A percentile compares a stretch with the other conserved stretches of the same genome.
These are phyloP conservation scores for Cyclostephanos tholiformis DNA, from an alignment of 108 stramenopile genomes.

Conservation along the genomic window DNA sequence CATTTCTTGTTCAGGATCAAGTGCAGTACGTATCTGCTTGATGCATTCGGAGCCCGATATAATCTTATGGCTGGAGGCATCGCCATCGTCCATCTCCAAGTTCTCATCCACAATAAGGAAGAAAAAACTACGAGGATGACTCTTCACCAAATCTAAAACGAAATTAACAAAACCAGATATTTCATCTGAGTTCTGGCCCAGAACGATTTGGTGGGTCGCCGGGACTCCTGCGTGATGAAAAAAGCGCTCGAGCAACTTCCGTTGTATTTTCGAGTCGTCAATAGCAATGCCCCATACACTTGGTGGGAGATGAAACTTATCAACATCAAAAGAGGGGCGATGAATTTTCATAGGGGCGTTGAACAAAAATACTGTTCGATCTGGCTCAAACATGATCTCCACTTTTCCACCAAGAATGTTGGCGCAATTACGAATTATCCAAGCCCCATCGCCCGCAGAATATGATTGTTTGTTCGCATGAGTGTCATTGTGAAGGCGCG, in stretches of 20 bases:
- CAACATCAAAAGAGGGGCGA: constrained; percentile 24
- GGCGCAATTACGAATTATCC: constrained; percentile 67
- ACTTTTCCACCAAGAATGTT: constrained; percentile 48
- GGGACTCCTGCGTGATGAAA: constrained; percentile 53
- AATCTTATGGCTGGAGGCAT: constrained; percentile 43
- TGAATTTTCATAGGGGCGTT: constrained; percentile 15
- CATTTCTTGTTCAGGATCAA: constrained; percentile 34
- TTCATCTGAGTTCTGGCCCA: constrained; percentile 56
- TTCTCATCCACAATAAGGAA: constrained; percentile 75
- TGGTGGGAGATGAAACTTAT: constrained; percentile 37
- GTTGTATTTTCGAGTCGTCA: constrained; percentile 66
- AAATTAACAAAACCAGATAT: constrained; percentile 58
- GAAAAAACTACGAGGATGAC: constrained; percentile 54
- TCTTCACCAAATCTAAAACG: constrained; percentile 46
- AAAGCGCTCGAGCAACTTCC: constrained; percentile 55
- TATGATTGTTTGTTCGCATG: constrained; percentile 22
- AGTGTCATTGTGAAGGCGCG: constrained; percentile 40
- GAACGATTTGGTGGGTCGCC: constrained; percentile 36
- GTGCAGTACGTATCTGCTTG: constrained; percentile 17
- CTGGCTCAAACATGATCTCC: constrained; percentile 47
- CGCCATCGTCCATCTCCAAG: constrained; percentile 65
- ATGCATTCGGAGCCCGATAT: constrained; percentile 65
- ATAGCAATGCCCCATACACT: constrained; percentile 54
- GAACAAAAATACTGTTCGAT: constrained; percentile 52
- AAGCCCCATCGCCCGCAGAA: constrained; percentile 61